phyloP scores from a whole-genome alignment of 257 asterid species.

The Ilex asprella region DNA sequence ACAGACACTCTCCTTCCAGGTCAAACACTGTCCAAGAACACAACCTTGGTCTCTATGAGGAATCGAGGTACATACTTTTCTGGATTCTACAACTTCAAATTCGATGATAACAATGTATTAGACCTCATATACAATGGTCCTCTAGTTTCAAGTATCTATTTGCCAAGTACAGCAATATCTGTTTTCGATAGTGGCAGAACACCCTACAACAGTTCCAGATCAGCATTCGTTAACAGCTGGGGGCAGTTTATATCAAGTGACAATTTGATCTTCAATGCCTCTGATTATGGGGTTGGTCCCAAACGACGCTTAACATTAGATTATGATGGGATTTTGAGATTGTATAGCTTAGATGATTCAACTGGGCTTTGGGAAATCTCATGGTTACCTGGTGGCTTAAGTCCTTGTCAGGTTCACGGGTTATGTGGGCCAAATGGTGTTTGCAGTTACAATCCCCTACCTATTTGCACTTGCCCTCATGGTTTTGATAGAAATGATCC shows the following conservation, averaged over 20 bases:
- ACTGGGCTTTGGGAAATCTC: neutral
- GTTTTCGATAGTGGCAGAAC: neutral
- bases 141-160: neutral
- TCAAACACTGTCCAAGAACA: no score
- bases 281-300: slow-evolving; percentile 1
- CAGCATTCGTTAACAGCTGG: neutral
- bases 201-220: neutral
- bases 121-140: neutral
- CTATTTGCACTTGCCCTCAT: neutral
- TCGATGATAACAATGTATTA: neutral
- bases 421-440: neutral
- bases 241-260: neutral
- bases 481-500: neutral
- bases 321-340: slow-evolving; percentile 1
- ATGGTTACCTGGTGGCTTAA: neutral
- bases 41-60: no score
- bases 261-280: neutral
- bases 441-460: neutral
- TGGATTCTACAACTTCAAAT: slow-evolving; percentile 1
- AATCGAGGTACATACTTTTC: neutral
- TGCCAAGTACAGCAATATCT: neutral
- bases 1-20: no score
- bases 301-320: neutral
- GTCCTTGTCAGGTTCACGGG: neutral
- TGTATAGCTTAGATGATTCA: neutral